These are phyloP conservation scores for Yamadazyma endophytica DNA, from an alignment of 805 yeast species.

Conservation along the genomic window DNA sequence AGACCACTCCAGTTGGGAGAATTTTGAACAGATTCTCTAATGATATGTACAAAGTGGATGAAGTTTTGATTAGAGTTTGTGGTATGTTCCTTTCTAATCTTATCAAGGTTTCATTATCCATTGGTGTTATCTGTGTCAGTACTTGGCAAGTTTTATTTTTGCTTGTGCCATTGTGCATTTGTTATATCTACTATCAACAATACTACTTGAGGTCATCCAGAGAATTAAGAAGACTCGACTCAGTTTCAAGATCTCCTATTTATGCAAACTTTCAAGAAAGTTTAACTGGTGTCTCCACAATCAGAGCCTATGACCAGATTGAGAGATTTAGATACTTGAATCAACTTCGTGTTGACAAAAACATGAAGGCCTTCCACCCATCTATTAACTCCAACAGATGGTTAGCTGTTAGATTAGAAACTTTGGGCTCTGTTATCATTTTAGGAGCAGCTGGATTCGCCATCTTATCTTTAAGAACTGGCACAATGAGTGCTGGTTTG, in stretches of 20 bases:
- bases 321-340: conserved; percentile 62
- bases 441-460: conserved; percentile 81
- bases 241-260: conserved; percentile 75
- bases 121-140: conserved; percentile 74
- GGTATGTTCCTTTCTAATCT: conserved; percentile 61
- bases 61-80: conserved; percentile 65
- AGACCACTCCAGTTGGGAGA: conserved; percentile 93
- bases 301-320: conserved; percentile 69
- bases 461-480: conserved; percentile 62
- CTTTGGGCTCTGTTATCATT: conserved; percentile 84
- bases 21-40: conserved; percentile 86
- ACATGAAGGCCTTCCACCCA: conserved; percentile 91
- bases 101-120: conserved; percentile 66
- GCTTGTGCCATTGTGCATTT: conserved; percentile 61
- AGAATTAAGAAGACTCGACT: conserved; percentile 78
- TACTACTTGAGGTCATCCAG: conserved; percentile 74
- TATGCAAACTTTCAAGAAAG: conserved; percentile 85
- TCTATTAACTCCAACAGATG: conserved; percentile 92
- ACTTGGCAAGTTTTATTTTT: conserved; percentile 83
- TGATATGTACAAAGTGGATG: conserved; percentile 88
- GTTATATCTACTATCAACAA: conserved; percentile 70
- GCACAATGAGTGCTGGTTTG: conserved; percentile 79
- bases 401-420: conserved; percentile 93
- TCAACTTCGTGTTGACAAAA: conserved; percentile 70
- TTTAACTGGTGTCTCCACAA: conserved; percentile 67